phyloP scores from a whole-genome alignment of 1,284 basidiomycete genomes.

The Termitomyces sp. region DNA sequence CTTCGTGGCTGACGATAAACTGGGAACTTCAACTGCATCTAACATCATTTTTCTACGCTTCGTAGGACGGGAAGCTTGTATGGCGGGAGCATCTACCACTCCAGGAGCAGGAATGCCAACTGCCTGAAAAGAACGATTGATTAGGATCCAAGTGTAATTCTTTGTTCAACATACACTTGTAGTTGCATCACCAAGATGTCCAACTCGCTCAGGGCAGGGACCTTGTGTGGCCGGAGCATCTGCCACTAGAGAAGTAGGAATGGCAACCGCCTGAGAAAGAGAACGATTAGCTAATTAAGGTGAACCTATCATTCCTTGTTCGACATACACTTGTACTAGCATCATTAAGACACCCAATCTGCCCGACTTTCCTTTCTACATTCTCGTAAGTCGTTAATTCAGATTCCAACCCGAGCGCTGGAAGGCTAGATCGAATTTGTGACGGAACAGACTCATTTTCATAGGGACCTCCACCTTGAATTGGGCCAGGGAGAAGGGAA shows the following conservation, averaged over 20 bases:
- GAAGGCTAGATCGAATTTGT: not conserved
- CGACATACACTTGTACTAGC: not conserved
- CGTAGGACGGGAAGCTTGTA: not conserved
- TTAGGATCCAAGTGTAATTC: too few relatives aligned
- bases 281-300: not conserved
- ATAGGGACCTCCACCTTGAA: not conserved
- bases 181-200: too few relatives aligned
- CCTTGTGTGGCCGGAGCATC: not conserved
- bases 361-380: not conserved
- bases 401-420: not conserved
- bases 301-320: not conserved
- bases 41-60: slow-evolving; percentile 9
- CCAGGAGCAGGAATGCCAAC: too few relatives aligned
- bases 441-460: not conserved
- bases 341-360: not conserved
- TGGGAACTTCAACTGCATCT: slow-evolving; percentile 8
- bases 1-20: not conserved
- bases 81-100: not conserved
- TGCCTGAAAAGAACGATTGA: not conserved
- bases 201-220: not conserved
- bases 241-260: too few relatives aligned
- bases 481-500: not conserved
- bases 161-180: not conserved
- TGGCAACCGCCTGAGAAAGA: not conserved
- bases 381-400: not conserved